Base-by-base conservation (phyloP, 1,139 yeast genomes). In the Yamadazyma epiphylla region DNA sequence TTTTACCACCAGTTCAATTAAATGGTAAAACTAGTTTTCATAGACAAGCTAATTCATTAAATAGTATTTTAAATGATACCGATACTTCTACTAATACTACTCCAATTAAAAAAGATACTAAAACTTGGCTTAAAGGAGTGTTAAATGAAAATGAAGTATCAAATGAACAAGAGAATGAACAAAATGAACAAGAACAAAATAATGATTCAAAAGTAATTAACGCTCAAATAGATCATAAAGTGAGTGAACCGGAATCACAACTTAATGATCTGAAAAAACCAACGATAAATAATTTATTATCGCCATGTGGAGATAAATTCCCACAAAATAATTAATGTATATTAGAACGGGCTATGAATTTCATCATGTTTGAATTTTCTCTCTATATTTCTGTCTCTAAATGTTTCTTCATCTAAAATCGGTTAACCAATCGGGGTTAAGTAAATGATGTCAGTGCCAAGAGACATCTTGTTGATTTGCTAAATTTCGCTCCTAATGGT, bases 221-320 rank as follows among this genome's bases (percentile, higher is more conserved):
- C 23, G 13, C 27, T 8, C 17, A 27, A 5, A 24, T 14, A 19
- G 15, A 12, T 5, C 16, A 31, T 24, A 16, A 17, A 17, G 6
- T n/a, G n/a, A n/a, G n/a, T n/a, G n/a, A n/a, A n/a, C n/a, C n/a
- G n/a, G n/a, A n/a, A n/a, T n/a, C n/a, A 27, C 14, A 26, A 27
- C 19, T 13, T 19, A 22, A 28, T 25, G 37, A 42, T 15, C 44
- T 50, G n/a, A 56, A 55, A 30, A 60, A 55, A 36, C 67, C 66
- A 3, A 56, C 67, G n/a, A 61, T 64, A 24, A 49, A 58, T 34
- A 58, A 53, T 43, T 49, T 64, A 31, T 42, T 63, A 31, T 56
- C 64, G 10, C 64, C 60, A 3, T 45, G 47, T 31, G 48, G 48
- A 17, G 53, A 46, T 26, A 42, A 38, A 19, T 50, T 51, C 30